Conservation (phyloP, 1,139 yeast species). For the Magnusiomyces ingens region DNA sequence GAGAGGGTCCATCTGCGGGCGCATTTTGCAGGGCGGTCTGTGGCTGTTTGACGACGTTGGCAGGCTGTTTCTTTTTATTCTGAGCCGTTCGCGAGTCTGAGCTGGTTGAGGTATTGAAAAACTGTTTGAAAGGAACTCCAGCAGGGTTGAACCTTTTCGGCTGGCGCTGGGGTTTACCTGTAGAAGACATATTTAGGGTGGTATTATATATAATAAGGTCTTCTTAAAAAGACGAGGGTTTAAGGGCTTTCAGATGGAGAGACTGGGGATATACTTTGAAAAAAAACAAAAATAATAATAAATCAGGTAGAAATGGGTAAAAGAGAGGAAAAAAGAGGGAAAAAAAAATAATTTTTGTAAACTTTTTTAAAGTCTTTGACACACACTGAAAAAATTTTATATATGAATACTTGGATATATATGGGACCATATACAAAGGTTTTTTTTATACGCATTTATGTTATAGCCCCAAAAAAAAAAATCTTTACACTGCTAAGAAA, state of each 20-base stretch:
- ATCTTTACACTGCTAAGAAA: too few species aligned
- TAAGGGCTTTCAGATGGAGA: background rate
- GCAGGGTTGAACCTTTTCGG: constrained; percentile 4
- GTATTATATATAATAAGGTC: background rate
- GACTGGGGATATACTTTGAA: background rate
- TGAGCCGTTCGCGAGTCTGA: background rate
- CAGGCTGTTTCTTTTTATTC: background rate
- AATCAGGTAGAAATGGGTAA: background rate
- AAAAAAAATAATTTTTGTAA: background rate
- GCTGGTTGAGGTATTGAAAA: background rate
- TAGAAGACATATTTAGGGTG: background rate
- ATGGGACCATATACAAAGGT: too few species aligned
- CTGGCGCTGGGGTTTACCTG: background rate
- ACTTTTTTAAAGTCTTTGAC: background rate
- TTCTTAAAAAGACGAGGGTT: too few species aligned
- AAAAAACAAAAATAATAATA: constrained; percentile 1
- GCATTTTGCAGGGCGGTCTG: background rate
- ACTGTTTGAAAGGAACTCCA: constrained; percentile 1
- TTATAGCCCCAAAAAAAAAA: background rate
- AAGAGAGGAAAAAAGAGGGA: background rate
- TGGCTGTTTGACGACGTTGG: background rate
- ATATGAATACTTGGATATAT: too few species aligned
- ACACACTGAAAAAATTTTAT: background rate
- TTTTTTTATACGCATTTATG: background rate
- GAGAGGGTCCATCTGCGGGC: too few species aligned